Evolutionary conservation across 2,329 filamentous ascomycete species (phyloP), one percentile per base, ranked within the genome.

Genomic region (Xylaria sp.): DNA sequence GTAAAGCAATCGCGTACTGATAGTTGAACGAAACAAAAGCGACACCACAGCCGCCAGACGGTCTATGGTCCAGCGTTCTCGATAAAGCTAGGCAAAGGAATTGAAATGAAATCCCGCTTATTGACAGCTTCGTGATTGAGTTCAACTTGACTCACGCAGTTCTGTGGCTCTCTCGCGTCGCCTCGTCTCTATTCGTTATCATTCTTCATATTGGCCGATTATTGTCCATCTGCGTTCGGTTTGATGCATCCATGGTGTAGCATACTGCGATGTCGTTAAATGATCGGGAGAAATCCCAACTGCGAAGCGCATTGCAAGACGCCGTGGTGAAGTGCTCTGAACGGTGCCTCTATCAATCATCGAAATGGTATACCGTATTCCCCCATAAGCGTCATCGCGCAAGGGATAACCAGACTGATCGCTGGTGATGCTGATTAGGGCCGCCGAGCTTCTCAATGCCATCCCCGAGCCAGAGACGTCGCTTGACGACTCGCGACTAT

Each of bases 301-400:
- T 96, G 67, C 89, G 91, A 75, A 86, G 85, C 42, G 88, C 92
- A 38, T 85, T 97, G 49, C 93, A 97, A 78, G 91, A 94, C 75
- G 93, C 95, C 33, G 90, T 96, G 2, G 86, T 96, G 27, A 94
- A 94, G 77, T 98, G 94, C 81, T 97, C 94, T 1, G 96, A 99
- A 78, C 86, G 96, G 78, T 97, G 96, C 79, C 86, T 99, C 13
- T 98, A 97, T 76, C 94, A 97, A 75, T 96, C 95, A 6, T 91
- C 96, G 31, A 98, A 98, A 89, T 99, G 96, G 96, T 97, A 78
- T 63, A 74, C 55, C 29, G 42, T 33, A 25, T 39, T 49, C 22
- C n/a, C 38, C 29, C 22, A 29, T 20, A 13, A 22, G 10, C 39
- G 27, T 25, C 10, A 33, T 22, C 33, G 17, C 22, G 31, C 25